Percentiles rank a stretch among this genome's conserved stretches.
Evolutionary conservation across 306 rosid genomes (phyloP).

Genomic region (Pterocarpus santalinus): DNA sequence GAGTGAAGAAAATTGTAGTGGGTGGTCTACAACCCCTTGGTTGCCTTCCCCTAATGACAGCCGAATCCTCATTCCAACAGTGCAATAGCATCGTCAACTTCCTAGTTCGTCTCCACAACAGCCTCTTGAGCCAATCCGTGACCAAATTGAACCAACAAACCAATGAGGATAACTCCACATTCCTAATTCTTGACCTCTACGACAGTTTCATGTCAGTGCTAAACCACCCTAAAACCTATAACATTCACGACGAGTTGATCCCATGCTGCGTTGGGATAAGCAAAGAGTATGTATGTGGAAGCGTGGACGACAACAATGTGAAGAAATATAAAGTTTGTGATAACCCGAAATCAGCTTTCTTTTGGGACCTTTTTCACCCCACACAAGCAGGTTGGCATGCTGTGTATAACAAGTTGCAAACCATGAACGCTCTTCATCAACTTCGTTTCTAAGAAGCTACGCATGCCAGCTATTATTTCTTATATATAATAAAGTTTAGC

Average conservation of each 20-base stretch:
- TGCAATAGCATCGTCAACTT: conserved; percentile 59
- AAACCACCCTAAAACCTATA: conserved; percentile 16
- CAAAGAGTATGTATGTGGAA: conserved; percentile 58
- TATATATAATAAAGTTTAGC: too few species aligned
- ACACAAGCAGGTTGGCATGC: conserved; percentile 82
- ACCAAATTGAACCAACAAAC: conserved; percentile 58
- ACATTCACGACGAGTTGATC: conserved; percentile 58
- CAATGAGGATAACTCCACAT: conserved; percentile 42
- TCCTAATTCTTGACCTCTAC: conserved; percentile 61
- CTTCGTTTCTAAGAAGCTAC: neutral
- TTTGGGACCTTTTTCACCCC: conserved; percentile 79
- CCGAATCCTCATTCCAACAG: conserved; percentile 41
- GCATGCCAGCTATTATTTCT: too few species aligned
- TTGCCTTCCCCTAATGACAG: conserved; percentile 65
- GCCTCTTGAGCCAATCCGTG: conserved; percentile 59
- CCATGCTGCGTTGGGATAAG: conserved; percentile 76
- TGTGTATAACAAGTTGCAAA: conserved; percentile 49
- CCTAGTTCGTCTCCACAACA: conserved; percentile 64
- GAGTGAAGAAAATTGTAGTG: conserved; percentile 70
- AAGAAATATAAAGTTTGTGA: conserved; percentile 68
- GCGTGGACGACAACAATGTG: conserved; percentile 51
- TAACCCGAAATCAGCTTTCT: conserved; percentile 63
- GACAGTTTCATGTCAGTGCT: conserved; percentile 59
- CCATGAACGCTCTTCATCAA: neutral
- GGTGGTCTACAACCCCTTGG: conserved; percentile 68